Conservation (phyloP, 2,329 filamentous ascomycete species). For the Ceratocystis albifundus region DNA sequence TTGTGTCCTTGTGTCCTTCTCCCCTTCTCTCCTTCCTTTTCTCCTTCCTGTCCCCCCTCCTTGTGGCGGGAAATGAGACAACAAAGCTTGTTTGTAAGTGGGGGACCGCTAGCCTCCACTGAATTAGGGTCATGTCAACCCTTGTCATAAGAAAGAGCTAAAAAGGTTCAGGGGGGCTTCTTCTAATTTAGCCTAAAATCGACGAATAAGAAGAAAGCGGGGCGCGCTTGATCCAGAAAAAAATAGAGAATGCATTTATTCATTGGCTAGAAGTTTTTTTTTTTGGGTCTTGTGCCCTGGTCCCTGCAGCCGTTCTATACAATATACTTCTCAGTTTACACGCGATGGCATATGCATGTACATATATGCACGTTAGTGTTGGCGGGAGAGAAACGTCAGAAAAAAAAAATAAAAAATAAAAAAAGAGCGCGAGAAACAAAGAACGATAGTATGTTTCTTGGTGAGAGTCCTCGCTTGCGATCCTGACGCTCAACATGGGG, state of each 20-base stretch:
- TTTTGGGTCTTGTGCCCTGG: conserved; percentile 4
- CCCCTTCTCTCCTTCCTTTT: no score
- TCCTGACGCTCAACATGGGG: not conserved
- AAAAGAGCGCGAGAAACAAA: not conserved
- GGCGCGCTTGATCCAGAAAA: not conserved
- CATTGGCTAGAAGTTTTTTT: not conserved
- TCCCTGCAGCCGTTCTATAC: not conserved
- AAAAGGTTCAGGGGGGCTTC: not conserved
- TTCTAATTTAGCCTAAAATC: conserved; percentile 4
- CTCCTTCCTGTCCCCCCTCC: no score
- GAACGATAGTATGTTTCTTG: not conserved
- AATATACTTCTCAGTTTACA: not conserved
- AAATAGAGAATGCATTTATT: not conserved
- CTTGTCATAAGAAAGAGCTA: not conserved
- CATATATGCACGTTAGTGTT: not conserved
- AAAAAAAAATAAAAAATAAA: no score
- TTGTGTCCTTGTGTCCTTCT: no score
- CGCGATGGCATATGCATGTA: conserved; percentile 1
- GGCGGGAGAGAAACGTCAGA: not conserved
- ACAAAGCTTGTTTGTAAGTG: not conserved
- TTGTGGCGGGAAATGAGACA: not conserved
- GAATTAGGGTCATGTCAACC: not conserved
- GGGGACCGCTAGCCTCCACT: not conserved
- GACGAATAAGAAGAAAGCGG: not conserved
- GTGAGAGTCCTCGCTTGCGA: not conserved